phyloP scores from a whole-genome alignment of 139 green algal species.

The Picochlorum sp. region DNA sequence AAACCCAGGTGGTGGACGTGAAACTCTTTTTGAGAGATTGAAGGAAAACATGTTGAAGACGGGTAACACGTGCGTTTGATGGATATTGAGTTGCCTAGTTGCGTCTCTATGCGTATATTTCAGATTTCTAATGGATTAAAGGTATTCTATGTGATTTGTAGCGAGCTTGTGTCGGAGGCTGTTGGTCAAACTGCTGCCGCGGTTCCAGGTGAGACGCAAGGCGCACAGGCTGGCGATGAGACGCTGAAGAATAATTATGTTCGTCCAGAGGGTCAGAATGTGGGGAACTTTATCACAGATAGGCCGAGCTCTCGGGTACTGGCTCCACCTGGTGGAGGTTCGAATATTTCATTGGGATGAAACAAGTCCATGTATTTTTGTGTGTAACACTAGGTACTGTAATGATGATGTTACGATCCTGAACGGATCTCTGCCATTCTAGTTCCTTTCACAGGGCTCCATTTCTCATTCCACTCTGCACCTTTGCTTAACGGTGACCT shows the following conservation, averaged over 20 bases:
- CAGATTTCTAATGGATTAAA: too few species aligned
- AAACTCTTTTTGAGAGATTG: constrained; percentile 54
- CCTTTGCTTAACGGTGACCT: not conserved
- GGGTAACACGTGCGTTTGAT: constrained; percentile 42
- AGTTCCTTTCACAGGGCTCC: not conserved
- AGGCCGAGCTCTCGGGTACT: constrained; percentile 63
- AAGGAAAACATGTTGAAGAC: constrained; percentile 55
- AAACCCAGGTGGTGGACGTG: constrained; percentile 53
- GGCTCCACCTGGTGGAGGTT: constrained; percentile 53
- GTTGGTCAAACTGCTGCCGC: too few species aligned
- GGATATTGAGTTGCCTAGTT: too few species aligned
- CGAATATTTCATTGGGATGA: constrained; percentile 27
- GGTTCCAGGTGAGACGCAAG: not conserved
- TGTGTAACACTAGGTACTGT: too few species aligned
- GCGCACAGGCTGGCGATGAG: not conserved
- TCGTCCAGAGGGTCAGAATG: constrained; percentile 58
- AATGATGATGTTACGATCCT: too few species aligned
- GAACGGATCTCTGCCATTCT: too few species aligned
- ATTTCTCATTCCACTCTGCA: not conserved
- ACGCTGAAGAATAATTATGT: constrained; percentile 63
- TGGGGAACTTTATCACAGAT: constrained; percentile 62
- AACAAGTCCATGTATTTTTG: too few species aligned
- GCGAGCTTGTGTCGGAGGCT: too few species aligned
- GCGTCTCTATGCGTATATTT: too few species aligned
- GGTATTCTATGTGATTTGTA: too few species aligned